Base-by-base conservation (phyloP, 2,329 filamentous ascomycete species). In the Colletotrichum tropicale region DNA sequence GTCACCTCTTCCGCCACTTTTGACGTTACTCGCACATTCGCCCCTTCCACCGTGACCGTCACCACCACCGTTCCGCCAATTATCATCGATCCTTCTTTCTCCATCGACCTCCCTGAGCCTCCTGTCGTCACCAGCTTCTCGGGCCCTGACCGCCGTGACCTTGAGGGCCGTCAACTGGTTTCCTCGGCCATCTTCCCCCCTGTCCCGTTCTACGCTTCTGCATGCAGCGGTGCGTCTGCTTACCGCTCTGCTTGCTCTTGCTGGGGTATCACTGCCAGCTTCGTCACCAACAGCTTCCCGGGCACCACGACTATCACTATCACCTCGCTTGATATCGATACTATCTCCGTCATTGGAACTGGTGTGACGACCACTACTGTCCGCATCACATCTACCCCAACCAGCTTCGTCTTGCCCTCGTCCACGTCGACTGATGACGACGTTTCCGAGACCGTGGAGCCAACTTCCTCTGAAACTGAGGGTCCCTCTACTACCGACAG, bases 221-320 rank as follows among this genome's bases (percentile, higher is more conserved):
- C 77, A 8, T 82, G 81, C 78, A 67, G 69, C 13, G 71, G 75
- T 62, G 28, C 74, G 1, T 75, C 67, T 13, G 60, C 58, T 8
- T 82, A 81, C 76, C 65, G 76, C 5, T 80, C 78, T 70, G 81
- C 80, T 18, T 82, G 81, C 75, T 79, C 79, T 5, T 82, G 81
- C 78, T 78, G 76, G 58, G 81, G 81, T 48, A 74, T 81, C 60
- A 77, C 74, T 24, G 7, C 67, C 16, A 62, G 34, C 4, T 30
- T 62, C 36, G 21, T 72, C 24, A 79, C 77, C 7, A 61, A 75
- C 15, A 74, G 73, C 10, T 16, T 16, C 12, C 34, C 36, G 10
- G 26, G 56, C 15, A 43, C 48, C n/a, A 74, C 60, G 8, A 64
- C 60, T 16, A 5, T 71, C 10, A 52, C 60, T 8, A 13, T 26